A percentile compares a stretch with the other conserved stretches of the same genome.
phyloP scores from a whole-genome alignment of 2,329 filamentous ascomycete species.

The Cytospora piceicola region DNA sequence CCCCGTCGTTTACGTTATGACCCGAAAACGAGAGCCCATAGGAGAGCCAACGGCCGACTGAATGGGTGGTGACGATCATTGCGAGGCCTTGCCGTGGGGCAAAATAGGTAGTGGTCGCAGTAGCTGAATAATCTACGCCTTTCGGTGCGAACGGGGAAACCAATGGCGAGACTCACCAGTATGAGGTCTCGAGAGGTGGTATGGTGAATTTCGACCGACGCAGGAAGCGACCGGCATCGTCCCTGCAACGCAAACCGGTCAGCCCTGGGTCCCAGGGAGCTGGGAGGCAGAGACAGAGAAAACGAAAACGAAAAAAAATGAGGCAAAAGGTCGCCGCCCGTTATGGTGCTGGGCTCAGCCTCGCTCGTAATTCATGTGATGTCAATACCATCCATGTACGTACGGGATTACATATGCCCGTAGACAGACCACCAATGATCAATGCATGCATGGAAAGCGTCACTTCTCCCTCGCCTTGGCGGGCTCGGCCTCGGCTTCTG shows the following conservation, averaged over 20 bases:
- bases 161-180: no score
- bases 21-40: no score
- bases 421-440: not conserved
- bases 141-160: no score
- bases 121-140: no score
- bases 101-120: no score
- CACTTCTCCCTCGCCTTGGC: not conserved
- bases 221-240: slow-evolving; percentile 12
- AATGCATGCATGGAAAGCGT: not conserved
- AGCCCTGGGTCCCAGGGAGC: slow-evolving; percentile 13
- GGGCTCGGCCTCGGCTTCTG: not conserved
- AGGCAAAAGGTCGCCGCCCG: slow-evolving; percentile 3
- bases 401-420: not conserved
- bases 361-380: not conserved
- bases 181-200: not conserved
- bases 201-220: not conserved
- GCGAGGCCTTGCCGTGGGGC: no score
- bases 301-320: not conserved
- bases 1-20: no score
- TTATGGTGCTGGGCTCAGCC: not conserved
- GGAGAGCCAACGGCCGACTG: no score
- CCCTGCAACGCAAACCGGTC: slow-evolving; percentile 20
- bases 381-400: not conserved
- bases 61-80: no score
- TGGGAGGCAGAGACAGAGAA: slow-evolving; percentile 2